Percentiles rank a stretch among this genome's conserved stretches.
Conservation (phyloP, 2,329 filamentous ascomycete genomes). For the Phyllosticta citribraziliensis region DNA sequence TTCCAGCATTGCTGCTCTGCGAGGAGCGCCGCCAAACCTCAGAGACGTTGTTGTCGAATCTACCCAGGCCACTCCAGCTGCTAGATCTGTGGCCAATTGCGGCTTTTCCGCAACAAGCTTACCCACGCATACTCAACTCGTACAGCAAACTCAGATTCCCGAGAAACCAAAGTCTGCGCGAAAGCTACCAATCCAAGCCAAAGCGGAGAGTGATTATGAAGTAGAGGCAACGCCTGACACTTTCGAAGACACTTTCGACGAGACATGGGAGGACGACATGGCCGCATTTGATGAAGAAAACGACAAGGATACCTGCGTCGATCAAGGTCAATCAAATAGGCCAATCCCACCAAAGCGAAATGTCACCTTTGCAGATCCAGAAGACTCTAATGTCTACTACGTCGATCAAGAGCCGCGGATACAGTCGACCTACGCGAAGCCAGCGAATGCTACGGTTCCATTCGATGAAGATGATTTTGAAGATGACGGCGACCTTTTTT, state of each 20-base stretch:
- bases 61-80: background rate
- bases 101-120: background rate
- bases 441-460: slow-evolving; percentile 17
- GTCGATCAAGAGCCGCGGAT: background rate
- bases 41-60: background rate
- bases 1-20: background rate
- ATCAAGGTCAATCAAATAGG: background rate
- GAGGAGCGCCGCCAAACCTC: background rate
- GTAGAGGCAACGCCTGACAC: background rate
- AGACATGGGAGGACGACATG: background rate
- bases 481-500: slow-evolving; percentile 21
- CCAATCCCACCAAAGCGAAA: background rate
- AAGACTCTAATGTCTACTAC: slow-evolving; percentile 19
- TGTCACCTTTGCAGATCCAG: slow-evolving; percentile 13
- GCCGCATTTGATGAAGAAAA: background rate
- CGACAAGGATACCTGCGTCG: background rate
- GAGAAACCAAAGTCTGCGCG: slow-evolving; percentile 10
- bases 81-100: background rate
- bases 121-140: slow-evolving; percentile 19
- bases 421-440: slow-evolving; percentile 4
- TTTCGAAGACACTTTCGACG: background rate
- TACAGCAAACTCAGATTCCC: slow-evolving; percentile 23
- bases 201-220: background rate
- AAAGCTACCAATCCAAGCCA: background rate
- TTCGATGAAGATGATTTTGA: slow-evolving; percentile 22